Evolutionary conservation across 176 grass and related monocot species (phyloP).

Genomic region (Ensete glaucum): DNA sequence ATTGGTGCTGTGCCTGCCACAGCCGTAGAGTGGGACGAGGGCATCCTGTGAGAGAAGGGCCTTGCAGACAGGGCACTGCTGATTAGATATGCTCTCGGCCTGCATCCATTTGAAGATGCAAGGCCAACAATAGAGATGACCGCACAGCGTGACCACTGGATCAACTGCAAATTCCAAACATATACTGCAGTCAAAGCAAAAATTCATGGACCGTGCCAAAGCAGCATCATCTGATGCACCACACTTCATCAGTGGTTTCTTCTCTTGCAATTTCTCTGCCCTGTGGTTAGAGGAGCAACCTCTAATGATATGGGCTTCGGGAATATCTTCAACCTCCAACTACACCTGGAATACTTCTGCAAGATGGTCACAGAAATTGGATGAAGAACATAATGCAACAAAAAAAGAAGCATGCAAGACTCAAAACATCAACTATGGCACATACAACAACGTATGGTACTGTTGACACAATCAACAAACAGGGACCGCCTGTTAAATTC

Average conservation of each 20-base stretch:
- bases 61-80: constrained; percentile 22
- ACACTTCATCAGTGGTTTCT: not conserved
- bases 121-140: constrained; percentile 26
- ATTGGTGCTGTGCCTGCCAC: not conserved
- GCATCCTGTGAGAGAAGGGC: not conserved
- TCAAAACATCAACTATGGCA: too few relatives aligned
- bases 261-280: not conserved
- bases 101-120: constrained; percentile 25
- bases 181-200: constrained; percentile 5
- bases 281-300: not conserved
- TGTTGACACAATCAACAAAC: too few relatives aligned
- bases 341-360: not conserved
- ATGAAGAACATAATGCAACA: not conserved
- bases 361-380: not conserved
- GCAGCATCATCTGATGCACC: not conserved
- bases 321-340: too few relatives aligned
- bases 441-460: too few relatives aligned
- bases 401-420: too few relatives aligned
- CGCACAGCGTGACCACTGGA: constrained; percentile 12
- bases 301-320: not conserved
- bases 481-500: too few relatives aligned
- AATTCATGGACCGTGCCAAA: not conserved
- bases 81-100: not conserved
- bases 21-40: constrained; percentile 12
- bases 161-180: constrained; percentile 1